phyloP scores from a whole-genome alignment of 139 green algal genomes.

The Picochlorum sp. region DNA sequence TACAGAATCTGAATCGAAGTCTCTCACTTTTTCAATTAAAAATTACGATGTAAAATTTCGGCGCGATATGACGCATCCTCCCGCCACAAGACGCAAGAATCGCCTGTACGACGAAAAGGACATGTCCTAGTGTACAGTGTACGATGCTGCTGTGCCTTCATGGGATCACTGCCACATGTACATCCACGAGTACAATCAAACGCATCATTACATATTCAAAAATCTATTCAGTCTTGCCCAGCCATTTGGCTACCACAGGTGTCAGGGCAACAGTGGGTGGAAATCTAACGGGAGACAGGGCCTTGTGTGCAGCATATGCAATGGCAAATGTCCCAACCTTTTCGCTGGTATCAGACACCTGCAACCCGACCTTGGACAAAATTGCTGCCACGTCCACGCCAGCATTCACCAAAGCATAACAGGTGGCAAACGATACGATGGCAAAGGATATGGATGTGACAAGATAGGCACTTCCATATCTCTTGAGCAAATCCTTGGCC shows the following conservation, averaged over 20 bases:
- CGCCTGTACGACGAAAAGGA: not conserved
- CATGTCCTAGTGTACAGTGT: not conserved
- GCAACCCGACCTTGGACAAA: conserved; percentile 63
- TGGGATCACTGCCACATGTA: not conserved
- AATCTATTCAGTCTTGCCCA: conserved; percentile 46
- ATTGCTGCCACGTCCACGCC: conserved; percentile 81
- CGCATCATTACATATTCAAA: too few species aligned
- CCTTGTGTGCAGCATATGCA: conserved; percentile 98
- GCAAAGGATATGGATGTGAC: conserved; percentile 94
- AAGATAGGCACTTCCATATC: conserved; percentile 94
- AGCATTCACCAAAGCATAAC: conserved; percentile 77
- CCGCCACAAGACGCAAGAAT: too few species aligned
- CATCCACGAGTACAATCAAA: not conserved
- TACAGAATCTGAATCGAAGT: too few species aligned
- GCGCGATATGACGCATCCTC: too few species aligned
- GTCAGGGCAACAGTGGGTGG: conserved; percentile 97
- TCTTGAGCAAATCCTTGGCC: conserved; percentile 83
- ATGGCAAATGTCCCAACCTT: conserved; percentile 89
- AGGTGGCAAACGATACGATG: conserved; percentile 84
- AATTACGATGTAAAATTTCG: too few species aligned
- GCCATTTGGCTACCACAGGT: conserved; percentile 79
- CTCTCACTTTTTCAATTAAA: too few species aligned
- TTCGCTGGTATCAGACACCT: conserved; percentile 69
- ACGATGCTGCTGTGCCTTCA: not conserved
- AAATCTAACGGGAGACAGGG: conserved; percentile 94